Evolutionary conservation across 2,329 filamentous ascomycete species (phyloP), one percentile per base, ranked within the genome.

Genomic region (Colletotrichum chrysophilum): DNA sequence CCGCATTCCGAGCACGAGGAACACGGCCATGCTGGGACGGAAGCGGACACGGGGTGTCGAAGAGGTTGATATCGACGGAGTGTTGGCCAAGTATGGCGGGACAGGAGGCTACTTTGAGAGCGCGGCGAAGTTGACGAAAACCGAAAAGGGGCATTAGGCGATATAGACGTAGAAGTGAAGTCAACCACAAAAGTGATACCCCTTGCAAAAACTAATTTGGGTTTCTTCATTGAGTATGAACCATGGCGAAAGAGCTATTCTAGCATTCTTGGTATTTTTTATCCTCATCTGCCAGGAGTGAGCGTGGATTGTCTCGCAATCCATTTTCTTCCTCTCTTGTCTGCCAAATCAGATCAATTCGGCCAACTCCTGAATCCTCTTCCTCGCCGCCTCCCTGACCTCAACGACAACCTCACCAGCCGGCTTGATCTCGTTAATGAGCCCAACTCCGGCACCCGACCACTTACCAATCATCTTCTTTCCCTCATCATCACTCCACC

Each of bases 1-100:
- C 80, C 89, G 96, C 61, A 98, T 99, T 77, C 97, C 97, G 1
- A 97, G 95, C 83, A 98, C 96, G 52, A 89, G 97, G 77, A 98
- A 98, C 83, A 92, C 93, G 21, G 95, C 93, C 1, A 87, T 99
- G 34, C 82, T 98, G 55, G 96, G 96, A 5, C 89, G 95, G 36
- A 84, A 81, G 58, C 84, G 85, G 65, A 81, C 79, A 6, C 79
- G 76, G 64, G 62, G 77, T 0, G 58, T 72, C 1, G 79, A 79
- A 4, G 79, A 86, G 12, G 78, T 87, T 7, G 84, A 90, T 65
- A 79, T 91, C 26, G 72, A 83, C 14, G 81, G 82, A 2, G 79
- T 93, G 24, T 79, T 92, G 16, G 78, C 81, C 14, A 87, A 86
- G 75, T 90, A 91, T 79, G 91, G 89, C 14, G 90, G 90, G n/a